These are phyloP conservation scores for Macrotyloma uniflorum DNA, from an alignment of 306 rosid genomes.

Conservation along the genomic window DNA sequence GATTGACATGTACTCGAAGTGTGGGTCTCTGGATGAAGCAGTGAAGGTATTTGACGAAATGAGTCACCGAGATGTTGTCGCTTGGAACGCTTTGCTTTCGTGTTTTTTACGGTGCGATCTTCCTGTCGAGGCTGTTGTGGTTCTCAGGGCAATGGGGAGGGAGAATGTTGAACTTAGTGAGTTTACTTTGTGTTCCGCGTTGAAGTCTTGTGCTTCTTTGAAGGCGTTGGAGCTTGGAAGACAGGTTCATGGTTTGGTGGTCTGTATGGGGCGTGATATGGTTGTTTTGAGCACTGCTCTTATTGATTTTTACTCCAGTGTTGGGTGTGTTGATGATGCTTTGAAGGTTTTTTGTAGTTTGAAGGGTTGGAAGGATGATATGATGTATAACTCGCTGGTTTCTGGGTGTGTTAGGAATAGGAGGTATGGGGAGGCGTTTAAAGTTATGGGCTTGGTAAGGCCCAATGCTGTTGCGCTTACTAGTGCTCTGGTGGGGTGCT, in stretches of 20 bases:
- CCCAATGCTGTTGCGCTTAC: conserved; percentile 65
- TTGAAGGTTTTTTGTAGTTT: conserved; percentile 51
- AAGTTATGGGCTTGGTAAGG: conserved; percentile 49
- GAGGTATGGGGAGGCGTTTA: conserved; percentile 50
- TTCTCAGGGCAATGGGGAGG: conserved; percentile 57
- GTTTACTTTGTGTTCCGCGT: conserved; percentile 69
- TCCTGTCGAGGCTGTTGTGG: conserved; percentile 53
- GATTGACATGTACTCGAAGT: conserved; percentile 63
- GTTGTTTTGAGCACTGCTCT: conserved; percentile 69
- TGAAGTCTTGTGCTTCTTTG: conserved; percentile 62
- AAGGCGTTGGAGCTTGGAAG: conserved; percentile 55
- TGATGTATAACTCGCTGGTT: conserved; percentile 58
- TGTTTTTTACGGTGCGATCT: conserved; percentile 47
- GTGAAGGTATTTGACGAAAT: conserved; percentile 62
- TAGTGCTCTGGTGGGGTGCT: conserved; percentile 63
- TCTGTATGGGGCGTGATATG: conserved; percentile 59
- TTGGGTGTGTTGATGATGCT: conserved; percentile 56
- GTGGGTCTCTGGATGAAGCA: conserved; percentile 42
- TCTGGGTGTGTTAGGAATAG: conserved; percentile 60
- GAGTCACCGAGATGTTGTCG: conserved; percentile 58
- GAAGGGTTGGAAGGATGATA: conserved; percentile 50
- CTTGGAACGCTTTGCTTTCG: conserved; percentile 65
- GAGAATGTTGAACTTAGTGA: conserved; percentile 51
- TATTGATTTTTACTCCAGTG: conserved; percentile 58
- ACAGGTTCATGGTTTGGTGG: conserved; percentile 77